Conservation (phyloP, 2,329 filamentous ascomycete genomes). For the Penicillium sp. region DNA sequence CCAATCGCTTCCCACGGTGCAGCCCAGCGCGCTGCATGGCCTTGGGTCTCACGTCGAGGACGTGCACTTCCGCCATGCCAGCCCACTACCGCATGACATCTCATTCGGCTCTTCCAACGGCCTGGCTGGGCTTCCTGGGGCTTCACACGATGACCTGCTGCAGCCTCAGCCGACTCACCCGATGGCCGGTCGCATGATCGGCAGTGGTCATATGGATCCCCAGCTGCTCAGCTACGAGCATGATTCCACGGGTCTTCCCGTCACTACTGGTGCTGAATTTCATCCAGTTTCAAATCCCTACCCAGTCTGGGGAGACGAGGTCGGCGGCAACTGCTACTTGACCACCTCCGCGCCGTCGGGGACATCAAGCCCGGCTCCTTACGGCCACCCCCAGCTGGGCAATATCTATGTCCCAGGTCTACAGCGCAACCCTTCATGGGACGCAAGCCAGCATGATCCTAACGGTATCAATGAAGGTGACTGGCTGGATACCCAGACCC, state of each 20-base stretch:
- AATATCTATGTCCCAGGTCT: conserved; percentile 8
- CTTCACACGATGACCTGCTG: conserved; percentile 44
- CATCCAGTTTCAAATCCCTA: conserved; percentile 4
- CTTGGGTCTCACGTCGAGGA: conserved; percentile 42
- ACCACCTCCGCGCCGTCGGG: background rate
- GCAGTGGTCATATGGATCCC: conserved; percentile 41
- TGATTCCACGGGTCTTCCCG: conserved; percentile 15
- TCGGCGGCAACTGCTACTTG: background rate
- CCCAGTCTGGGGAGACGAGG: conserved; percentile 7
- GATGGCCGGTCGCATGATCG: conserved; percentile 24
- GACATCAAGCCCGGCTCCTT: conserved; percentile 12
- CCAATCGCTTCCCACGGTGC: conserved; percentile 52
- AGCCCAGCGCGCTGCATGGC: conserved; percentile 36
- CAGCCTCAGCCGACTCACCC: conserved; percentile 31
- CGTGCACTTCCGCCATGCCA: conserved; percentile 41
- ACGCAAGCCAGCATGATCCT: conserved; percentile 5
- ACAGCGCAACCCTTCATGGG: conserved; percentile 17
- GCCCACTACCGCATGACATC: conserved; percentile 29
- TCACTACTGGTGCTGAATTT: background rate
- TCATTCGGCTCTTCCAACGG: conserved; percentile 32
- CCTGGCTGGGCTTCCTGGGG: conserved; percentile 46
- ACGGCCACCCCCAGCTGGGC: conserved; percentile 1
- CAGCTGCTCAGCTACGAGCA: conserved; percentile 37
- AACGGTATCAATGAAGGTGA: background rate
- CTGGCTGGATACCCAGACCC: background rate